Conservation (phyloP, 2,329 filamentous ascomycete genomes). For the Aspergillus aculeatus region DNA sequence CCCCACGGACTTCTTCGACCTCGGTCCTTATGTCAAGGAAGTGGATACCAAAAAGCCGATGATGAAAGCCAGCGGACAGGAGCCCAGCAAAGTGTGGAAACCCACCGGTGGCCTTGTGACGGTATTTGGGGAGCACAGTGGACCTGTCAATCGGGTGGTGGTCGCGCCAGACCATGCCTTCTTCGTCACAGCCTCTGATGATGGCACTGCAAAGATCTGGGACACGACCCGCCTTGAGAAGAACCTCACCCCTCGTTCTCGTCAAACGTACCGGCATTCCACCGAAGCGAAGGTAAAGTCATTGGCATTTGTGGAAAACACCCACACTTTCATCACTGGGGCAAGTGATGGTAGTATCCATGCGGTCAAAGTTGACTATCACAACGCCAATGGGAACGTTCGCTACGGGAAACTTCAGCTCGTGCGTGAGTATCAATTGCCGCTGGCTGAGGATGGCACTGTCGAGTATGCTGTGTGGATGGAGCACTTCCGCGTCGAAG, state of each 20-base stretch:
- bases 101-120: conserved; percentile 82
- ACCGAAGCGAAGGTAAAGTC: conserved; percentile 71
- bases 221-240: conserved; percentile 86
- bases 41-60: conserved; percentile 56
- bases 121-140: conserved; percentile 83
- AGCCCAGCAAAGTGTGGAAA: conserved; percentile 67
- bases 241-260: conserved; percentile 82
- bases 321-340: conserved; percentile 88
- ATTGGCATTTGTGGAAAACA: conserved; percentile 88
- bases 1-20: conserved; percentile 58
- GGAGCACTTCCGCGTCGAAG: conserved; percentile 84
- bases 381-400: conserved; percentile 55
- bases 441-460: conserved; percentile 28
- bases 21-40: conserved; percentile 78
- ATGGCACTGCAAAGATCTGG: conserved; percentile 90
- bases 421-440: conserved; percentile 76
- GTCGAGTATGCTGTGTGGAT: conserved; percentile 84
- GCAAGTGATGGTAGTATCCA: conserved; percentile 87
- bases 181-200: conserved; percentile 90
- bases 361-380: conserved; percentile 77
- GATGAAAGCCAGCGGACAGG: conserved; percentile 54
- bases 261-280: conserved; percentile 78
- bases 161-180: conserved; percentile 89
- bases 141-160: conserved; percentile 75
- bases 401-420: conserved; percentile 77